Evolutionary conservation across 768 basidiomycete genomes (phyloP).

Genomic region (Termitomyces heimii): DNA sequence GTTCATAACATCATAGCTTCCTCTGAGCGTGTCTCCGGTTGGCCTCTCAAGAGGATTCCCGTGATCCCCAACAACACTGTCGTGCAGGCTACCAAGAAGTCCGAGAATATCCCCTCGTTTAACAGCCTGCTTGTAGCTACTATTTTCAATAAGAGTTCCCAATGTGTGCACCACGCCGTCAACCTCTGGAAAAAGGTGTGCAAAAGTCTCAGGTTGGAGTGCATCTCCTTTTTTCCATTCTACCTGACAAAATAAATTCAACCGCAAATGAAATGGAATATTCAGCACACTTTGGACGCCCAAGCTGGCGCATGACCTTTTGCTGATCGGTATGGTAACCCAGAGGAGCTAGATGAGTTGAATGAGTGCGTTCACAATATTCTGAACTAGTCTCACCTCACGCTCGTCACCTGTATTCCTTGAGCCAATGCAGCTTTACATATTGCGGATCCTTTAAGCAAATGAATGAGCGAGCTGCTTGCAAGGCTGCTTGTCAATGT

Average conservation of each 20-base stretch:
- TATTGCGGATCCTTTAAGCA: constrained; percentile 78
- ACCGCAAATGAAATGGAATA: background rate
- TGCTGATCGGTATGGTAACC: constrained; percentile 78
- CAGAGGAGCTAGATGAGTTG: constrained; percentile 61
- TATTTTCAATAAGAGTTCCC: constrained; percentile 82
- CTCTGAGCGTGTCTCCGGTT: constrained; percentile 22
- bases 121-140: constrained; percentile 73
- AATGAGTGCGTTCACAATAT: background rate
- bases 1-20: constrained; percentile 78
- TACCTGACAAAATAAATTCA: constrained; percentile 44
- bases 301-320: constrained; percentile 89
- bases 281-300: constrained; percentile 59
- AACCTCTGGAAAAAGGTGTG: constrained; percentile 55
- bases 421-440: constrained; percentile 82
- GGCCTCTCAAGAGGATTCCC: constrained; percentile 58
- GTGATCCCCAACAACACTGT: constrained; percentile 26
- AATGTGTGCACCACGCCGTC: constrained; percentile 90
- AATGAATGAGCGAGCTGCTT: background rate
- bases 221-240: constrained; percentile 86
- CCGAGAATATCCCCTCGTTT: constrained; percentile 49
- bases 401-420: constrained; percentile 84
- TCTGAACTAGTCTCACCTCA: constrained; percentile 50
- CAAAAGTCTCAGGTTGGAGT: constrained; percentile 69
- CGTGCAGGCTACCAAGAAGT: constrained; percentile 39
- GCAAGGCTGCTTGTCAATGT: background rate